Evolutionary conservation across 306 rosid species (phyloP).

Genomic region (Amphicarpaea edgeworthii): DNA sequence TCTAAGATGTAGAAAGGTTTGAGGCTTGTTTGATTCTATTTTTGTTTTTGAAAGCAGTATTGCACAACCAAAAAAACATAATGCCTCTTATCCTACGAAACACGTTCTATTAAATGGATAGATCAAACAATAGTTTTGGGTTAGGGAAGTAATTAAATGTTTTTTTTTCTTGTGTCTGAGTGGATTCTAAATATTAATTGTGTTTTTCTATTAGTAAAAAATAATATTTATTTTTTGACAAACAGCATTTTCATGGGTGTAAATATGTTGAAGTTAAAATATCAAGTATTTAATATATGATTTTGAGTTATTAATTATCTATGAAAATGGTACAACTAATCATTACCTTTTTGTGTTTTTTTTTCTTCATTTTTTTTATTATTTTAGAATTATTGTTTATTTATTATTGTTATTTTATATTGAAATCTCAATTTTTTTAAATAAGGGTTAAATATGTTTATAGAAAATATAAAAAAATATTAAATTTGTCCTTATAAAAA

Average conservation of each 20-base stretch:
- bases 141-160: background rate
- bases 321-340: no score
- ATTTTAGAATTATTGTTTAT: no score
- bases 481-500: no score
- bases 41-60: background rate
- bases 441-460: no score
- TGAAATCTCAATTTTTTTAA: background rate
- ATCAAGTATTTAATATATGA: background rate
- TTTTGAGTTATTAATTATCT: background rate
- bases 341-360: background rate
- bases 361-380: no score
- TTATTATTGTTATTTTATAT: no score
- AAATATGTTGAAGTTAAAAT: background rate
- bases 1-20: constrained; percentile 22
- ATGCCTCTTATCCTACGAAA: background rate
- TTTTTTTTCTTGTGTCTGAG: background rate
- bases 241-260: background rate
- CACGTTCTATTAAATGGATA: background rate
- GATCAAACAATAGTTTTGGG: background rate
- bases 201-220: no score
- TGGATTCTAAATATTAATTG: no score
- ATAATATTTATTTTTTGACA: no score
- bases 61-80: no score
- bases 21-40: constrained; percentile 9
- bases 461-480: no score